Conservation (phyloP, 2,329 filamentous ascomycete genomes). For the Fusarium guadeloupense region DNA sequence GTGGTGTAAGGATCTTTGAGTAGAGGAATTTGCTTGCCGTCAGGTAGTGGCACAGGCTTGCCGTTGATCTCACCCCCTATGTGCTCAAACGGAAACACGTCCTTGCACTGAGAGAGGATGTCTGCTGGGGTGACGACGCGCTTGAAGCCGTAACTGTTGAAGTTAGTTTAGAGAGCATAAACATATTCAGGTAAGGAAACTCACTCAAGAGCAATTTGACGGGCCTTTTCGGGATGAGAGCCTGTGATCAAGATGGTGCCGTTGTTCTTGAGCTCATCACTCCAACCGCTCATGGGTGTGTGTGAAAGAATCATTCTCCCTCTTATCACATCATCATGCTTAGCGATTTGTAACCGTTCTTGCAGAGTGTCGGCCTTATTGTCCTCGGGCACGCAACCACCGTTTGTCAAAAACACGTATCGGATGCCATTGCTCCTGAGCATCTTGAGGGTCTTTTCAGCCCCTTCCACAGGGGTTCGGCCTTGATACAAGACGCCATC, state of each 20-base stretch:
- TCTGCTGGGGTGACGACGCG: constrained; percentile 88
- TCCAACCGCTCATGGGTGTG: constrained; percentile 79
- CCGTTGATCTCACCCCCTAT: constrained; percentile 46
- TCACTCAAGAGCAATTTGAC: constrained; percentile 75
- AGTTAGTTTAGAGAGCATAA: neutral
- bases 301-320: constrained; percentile 76
- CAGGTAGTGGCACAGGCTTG: constrained; percentile 43
- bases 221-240: constrained; percentile 72
- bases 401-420: constrained; percentile 96
- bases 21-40: constrained; percentile 47
- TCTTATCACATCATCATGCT: constrained; percentile 48
- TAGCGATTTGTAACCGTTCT: constrained; percentile 45
- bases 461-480: constrained; percentile 80
- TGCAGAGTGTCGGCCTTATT: constrained; percentile 49
- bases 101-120: constrained; percentile 76
- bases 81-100: constrained; percentile 82
- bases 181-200: constrained; percentile 14
- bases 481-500: constrained; percentile 95
- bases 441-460: constrained; percentile 75
- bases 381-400: constrained; percentile 83
- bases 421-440: constrained; percentile 81
- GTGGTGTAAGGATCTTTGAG: constrained; percentile 46
- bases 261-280: constrained; percentile 48
- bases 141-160: constrained; percentile 73
- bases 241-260: constrained; percentile 77